Percentiles rank a stretch among this genome's conserved stretches.
Evolutionary conservation across 495 filamentous ascomycete species (phyloP).

Genomic region (Podospora bellae-mahoneyi): DNA sequence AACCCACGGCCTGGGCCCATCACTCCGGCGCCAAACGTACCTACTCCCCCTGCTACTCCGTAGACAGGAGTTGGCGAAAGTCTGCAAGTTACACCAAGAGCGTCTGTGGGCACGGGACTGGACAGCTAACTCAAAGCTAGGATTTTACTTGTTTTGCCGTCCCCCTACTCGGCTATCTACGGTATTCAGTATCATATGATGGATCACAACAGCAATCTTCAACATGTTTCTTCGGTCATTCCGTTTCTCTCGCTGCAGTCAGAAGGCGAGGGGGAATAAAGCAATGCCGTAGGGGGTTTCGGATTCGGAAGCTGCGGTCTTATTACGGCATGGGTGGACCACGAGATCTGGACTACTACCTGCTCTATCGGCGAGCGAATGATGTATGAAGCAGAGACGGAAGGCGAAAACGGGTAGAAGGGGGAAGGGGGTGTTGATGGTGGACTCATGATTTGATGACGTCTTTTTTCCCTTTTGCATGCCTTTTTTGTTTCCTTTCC

Average conservation of each 20-base stretch:
- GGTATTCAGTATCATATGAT: background rate
- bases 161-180: background rate
- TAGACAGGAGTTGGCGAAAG: background rate
- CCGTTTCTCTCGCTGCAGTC: background rate
- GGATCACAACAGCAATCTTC: background rate
- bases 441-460: background rate
- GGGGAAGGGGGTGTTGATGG: background rate
- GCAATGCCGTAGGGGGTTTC: background rate
- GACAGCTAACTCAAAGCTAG: background rate
- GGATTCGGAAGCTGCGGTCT: background rate
- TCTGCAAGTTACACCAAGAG: background rate
- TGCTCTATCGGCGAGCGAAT: background rate
- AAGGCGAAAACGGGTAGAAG: background rate
- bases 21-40: slow-evolving; percentile 7
- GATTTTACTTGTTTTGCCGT: background rate
- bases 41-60: slow-evolving; percentile 14
- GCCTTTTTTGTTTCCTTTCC: background rate
- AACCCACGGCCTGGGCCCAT: slow-evolving; percentile 5
- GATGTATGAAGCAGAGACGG: background rate
- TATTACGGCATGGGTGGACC: background rate
- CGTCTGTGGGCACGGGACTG: background rate
- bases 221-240: background rate
- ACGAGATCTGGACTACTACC: background rate
- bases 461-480: background rate
- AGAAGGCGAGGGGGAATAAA: background rate